Evolutionary conservation across 306 rosid genomes (phyloP), one percentile per base, ranked within the genome.

Genomic region (Acacia confusa): DNA sequence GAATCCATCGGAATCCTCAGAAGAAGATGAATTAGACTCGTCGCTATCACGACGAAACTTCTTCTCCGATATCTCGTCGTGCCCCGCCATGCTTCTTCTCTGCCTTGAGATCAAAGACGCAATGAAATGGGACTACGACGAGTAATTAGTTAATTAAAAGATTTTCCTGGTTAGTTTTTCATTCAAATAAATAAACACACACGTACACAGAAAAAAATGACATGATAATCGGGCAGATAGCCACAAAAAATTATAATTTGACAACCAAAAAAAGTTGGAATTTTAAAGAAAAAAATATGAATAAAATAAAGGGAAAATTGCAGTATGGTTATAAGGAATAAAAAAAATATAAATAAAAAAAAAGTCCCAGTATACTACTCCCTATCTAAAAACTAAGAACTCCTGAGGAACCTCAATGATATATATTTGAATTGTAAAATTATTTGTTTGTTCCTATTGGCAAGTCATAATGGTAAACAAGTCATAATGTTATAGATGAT

Each of bases 1-100:
- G 52, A 40, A 69, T 41, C 82, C 86, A 52, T 72, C 85, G 58
- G 85, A 82, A 45, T 76, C 81, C 11, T 74, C 72, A 15, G 77
- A 57, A 15, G 77, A 57, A 3, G 72, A 68, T 14, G 74, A 69
- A 69, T 41, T 22, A 13, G 74, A 69, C 15, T 41, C 34, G 10
- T 69, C 53, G 52, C 14, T 41, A 0, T 40, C 34, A 25, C 34
- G 34, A 22, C 16, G 11, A 10, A n/a, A 30, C 28, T 11, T 41
- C 50, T 40, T 41, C 11, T 40, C 53, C 10, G 30, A 24, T 20
- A 16, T 69, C 53, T 69, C 53, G 13, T 69, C 74, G 7, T 69
- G 53, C 19, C 43, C 74, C 52, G 34, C 53, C 74, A 69, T 69
- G 74, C 20, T 20, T 41, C 74, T 38, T 25, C 50, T 40, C 74